phyloP scores from a whole-genome alignment of 1,284 basidiomycete species.

The Tilletia indica region DNA sequence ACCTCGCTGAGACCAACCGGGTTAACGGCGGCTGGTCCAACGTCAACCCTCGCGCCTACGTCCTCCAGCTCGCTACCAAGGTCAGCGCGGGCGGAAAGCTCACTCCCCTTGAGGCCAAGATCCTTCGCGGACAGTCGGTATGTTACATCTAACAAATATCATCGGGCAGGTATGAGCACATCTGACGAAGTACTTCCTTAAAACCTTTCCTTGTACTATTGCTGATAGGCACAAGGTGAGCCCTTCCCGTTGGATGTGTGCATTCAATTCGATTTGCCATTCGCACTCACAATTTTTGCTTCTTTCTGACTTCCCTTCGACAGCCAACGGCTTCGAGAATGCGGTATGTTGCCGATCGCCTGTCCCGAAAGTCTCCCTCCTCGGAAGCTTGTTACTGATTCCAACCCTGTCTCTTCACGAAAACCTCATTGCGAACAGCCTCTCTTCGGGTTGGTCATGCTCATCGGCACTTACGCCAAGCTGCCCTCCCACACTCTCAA shows the following conservation, averaged over 20 bases:
- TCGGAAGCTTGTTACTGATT: not conserved
- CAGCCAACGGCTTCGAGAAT: conserved; percentile 19
- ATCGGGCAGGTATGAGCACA: too few species aligned
- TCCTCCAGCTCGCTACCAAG: conserved; percentile 32
- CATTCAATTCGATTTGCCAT: not conserved
- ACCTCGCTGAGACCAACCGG: conserved; percentile 33
- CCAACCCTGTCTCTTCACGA: not conserved
- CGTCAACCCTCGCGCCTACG: conserved; percentile 42
- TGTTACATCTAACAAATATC: not conserved
- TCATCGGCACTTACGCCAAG: conserved; percentile 22
- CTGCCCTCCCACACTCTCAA: conserved; percentile 20
- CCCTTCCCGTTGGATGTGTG: too few species aligned
- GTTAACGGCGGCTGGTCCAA: conserved; percentile 47
- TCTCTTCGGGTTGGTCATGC: conserved; percentile 20
- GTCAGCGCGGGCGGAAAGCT: conserved; percentile 28
- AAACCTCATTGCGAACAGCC: not conserved
- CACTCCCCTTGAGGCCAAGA: conserved; percentile 30
- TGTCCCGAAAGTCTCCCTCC: not conserved
- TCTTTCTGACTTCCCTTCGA: not conserved
- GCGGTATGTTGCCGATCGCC: not conserved
- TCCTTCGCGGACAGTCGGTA: conserved; percentile 37
- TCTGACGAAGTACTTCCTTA: not conserved
- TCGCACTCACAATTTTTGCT: too few species aligned
- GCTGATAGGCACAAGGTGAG: not conserved
- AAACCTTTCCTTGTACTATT: not conserved